phyloP scores from a whole-genome alignment of 768 basidiomycete genomes.

The Termitomyces sp. region DNA sequence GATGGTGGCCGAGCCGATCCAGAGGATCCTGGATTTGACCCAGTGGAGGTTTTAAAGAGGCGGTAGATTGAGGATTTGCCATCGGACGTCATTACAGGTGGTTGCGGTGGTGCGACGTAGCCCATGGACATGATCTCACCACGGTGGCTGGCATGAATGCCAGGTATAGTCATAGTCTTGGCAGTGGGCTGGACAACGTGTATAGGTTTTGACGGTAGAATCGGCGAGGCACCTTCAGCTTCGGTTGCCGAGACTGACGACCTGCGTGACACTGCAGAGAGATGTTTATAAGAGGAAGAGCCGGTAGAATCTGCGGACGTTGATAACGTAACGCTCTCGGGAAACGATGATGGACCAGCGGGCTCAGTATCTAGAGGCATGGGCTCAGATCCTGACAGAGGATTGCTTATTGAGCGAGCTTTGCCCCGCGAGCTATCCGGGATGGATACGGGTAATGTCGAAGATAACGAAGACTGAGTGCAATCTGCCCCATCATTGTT shows the following conservation, averaged over 20 bases:
- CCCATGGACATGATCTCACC: conserved; percentile 87
- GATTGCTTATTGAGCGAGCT: conserved; percentile 18
- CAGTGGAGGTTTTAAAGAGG: conserved; percentile 62
- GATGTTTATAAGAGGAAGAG: conserved; percentile 21
- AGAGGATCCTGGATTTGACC: conserved; percentile 10
- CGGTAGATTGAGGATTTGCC: conserved; percentile 62
- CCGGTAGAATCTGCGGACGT: conserved; percentile 18
- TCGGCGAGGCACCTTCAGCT: conserved; percentile 25
- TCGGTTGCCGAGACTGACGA: conserved; percentile 34
- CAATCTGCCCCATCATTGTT: conserved; percentile 28
- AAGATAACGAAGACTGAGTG: conserved; percentile 20
- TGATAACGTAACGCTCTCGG: conserved; percentile 16
- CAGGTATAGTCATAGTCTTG: conserved; percentile 83
- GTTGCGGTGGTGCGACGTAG: conserved; percentile 51
- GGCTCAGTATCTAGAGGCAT: conserved; percentile 2
- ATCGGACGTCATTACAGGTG: conserved; percentile 30
- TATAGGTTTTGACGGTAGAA: conserved; percentile 33
- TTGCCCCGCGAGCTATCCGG: conserved; percentile 15
- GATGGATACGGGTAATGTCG: conserved; percentile 14
- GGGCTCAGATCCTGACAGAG: conserved; percentile 10
- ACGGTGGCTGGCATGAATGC: conserved; percentile 82
- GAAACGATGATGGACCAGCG: conserved; percentile 11
- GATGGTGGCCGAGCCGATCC: conserved; percentile 14
- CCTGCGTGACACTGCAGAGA: conserved; percentile 15
- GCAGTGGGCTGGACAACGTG: conserved; percentile 78